Conservation (phyloP, 305 asterid species). For the Salvia sclarea region DNA sequence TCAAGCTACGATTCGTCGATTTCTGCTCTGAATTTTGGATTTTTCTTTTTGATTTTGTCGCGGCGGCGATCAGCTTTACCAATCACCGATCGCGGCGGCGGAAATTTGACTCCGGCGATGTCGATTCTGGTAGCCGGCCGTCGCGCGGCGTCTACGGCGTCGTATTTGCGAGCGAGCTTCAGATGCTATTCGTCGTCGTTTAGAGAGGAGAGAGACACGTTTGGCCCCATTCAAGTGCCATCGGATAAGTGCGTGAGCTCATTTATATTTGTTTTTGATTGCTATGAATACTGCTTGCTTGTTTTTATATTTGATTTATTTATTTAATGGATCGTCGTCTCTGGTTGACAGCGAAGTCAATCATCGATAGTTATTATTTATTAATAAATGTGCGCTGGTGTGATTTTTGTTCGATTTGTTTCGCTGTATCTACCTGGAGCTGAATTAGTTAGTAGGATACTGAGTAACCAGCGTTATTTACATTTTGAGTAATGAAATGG, state of each 20-base stretch:
- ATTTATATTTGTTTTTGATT: not conserved
- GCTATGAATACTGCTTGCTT: not conserved
- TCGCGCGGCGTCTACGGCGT: conserved; percentile 42
- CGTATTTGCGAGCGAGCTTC: conserved; percentile 42
- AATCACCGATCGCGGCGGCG: conserved; percentile 15
- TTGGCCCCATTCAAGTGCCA: conserved; percentile 89
- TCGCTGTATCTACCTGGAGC: not conserved
- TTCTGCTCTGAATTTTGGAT: conserved; percentile 1
- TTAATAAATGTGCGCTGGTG: not conserved
- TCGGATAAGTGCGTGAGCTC: conserved; percentile 56
- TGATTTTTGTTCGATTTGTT: not conserved
- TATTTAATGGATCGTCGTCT: conserved; percentile 16
- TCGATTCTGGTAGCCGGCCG: conserved; percentile 56
- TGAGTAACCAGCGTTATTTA: not conserved
- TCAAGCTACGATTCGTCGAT: conserved; percentile 23
- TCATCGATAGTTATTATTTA: not conserved
- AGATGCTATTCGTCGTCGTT: conserved; percentile 65
- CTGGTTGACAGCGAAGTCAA: not conserved
- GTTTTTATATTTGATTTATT: not conserved
- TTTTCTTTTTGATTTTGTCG: not conserved
- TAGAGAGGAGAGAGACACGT: conserved; percentile 87
- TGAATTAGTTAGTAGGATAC: not conserved
- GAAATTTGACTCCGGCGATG: conserved; percentile 41
- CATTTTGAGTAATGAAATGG: not conserved
- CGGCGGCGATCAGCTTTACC: conserved; percentile 22